Evolutionary conservation across 306 rosid species (phyloP), one percentile per base, ranked within the genome.

Genomic region (Pterocarpus macrocarpus): DNA sequence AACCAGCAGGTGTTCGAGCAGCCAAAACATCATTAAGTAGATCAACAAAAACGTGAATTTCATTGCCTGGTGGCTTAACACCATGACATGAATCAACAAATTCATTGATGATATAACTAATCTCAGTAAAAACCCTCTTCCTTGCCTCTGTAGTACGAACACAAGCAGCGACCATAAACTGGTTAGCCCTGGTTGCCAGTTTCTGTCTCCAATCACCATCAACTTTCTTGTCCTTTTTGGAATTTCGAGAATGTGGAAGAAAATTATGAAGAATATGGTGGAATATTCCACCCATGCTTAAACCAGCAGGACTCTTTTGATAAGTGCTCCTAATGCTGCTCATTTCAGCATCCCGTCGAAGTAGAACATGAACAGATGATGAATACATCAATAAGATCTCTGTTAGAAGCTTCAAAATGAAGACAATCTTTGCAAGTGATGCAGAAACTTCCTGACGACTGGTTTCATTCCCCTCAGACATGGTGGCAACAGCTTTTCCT

Each of bases 131-230:
- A 79, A 93, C 81, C 89, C 97, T 93, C 83, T 62, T 89, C 84
- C 97, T 91, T 84, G 98, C 98, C 88, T 93, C 99, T n/a, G 94
- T 33, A 64, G 99, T 93, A 68, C 98, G 97, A 84, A 92, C 97
- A 86, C 94, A 92, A 2, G 97, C 89, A 64, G 98, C 98, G 67
- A 96, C 98, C 82, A 96, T 34, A 87, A 96, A 92, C 76, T 96
- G 98, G 76, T 91, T 93, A 53, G 97, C 97, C 87, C 97, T 86
- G 77, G 89, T 92, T 85, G 97, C 97, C 69, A 96, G 87, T 71
- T 96, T 96, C 84, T 93, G 99, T 89, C 90, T 92, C 99, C 98
- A 96, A 81, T 93, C 99, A 63, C 96, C 91, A 81, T 96, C 99
- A 64, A 71, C 68, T 89, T 89, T 93, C 91, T 96, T 93, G 71